These are phyloP conservation scores for Gracilaria caudata DNA, from an alignment of 23 red algal genomes.

Conservation along the genomic window DNA sequence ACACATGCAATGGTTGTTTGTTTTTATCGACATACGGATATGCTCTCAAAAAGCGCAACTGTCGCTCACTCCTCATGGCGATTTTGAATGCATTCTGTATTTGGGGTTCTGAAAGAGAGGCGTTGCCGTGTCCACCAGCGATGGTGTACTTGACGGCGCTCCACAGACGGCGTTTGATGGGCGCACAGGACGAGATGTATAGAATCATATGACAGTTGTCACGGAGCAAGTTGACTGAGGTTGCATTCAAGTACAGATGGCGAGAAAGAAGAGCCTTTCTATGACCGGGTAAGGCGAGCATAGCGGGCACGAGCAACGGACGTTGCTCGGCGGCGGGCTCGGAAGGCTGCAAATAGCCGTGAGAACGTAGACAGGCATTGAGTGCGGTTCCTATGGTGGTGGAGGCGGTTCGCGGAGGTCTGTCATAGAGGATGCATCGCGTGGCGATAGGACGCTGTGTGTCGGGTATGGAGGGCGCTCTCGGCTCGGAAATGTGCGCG, in stretches of 20 bases:
- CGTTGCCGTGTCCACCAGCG: slow-evolving; percentile 1
- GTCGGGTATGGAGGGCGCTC: neutral
- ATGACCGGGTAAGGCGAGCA: neutral
- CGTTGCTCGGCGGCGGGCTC: neutral
- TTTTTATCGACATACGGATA: neutral
- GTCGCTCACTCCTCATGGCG: neutral
- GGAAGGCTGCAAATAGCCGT: slow-evolving; percentile 24
- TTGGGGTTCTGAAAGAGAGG: neutral
- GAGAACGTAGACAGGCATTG: neutral
- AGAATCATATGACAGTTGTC: slow-evolving; percentile 7
- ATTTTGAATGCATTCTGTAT: neutral
- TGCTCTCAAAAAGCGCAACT: neutral
- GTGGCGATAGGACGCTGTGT: neutral
- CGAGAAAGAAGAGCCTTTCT: slow-evolving; percentile 39
- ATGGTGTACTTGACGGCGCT: slow-evolving; percentile 37
- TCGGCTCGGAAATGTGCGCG: neutral
- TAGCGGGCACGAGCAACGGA: neutral
- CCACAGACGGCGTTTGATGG: slow-evolving; percentile 29
- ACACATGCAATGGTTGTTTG: slow-evolving; percentile 6
- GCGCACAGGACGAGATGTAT: slow-evolving; percentile 27
- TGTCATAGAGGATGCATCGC: slow-evolving; percentile 56
- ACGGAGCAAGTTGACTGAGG: slow-evolving; percentile 1
- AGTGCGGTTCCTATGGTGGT: slow-evolving; percentile 46
- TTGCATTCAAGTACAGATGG: slow-evolving; percentile 27
- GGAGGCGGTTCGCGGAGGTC: slow-evolving; percentile 47